Evolutionary conservation across 495 filamentous ascomycete species (phyloP).

Genomic region (Penicillium salamii): DNA sequence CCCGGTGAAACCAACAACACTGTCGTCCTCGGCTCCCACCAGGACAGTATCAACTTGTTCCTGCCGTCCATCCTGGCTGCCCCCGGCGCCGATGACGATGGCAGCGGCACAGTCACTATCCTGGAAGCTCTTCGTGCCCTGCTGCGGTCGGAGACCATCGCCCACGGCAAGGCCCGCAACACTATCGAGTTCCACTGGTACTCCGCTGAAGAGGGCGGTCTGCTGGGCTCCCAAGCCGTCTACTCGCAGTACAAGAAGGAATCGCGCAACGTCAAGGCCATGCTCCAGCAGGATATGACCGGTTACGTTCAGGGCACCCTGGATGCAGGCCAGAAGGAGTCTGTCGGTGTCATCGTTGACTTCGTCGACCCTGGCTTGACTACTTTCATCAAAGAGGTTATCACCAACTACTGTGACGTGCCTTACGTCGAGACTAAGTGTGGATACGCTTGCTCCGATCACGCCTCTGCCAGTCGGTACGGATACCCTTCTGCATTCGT

Average conservation of each 20-base stretch:
- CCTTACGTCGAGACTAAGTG: conserved; percentile 90
- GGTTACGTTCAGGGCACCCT: conserved; percentile 83
- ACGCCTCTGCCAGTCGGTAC: conserved; percentile 92
- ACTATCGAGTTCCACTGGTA: conserved; percentile 98
- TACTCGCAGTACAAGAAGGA: conserved; percentile 79
- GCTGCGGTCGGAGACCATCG: conserved; percentile 51
- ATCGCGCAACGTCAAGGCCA: conserved; percentile 80
- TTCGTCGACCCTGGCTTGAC: conserved; percentile 82
- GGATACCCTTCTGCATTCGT: conserved; percentile 96
- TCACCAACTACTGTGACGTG: conserved; percentile 85
- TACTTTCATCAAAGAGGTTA: conserved; percentile 85
- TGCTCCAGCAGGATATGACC: conserved; percentile 99
- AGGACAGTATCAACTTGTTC: conserved; percentile 88
- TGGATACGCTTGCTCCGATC: conserved; percentile 96
- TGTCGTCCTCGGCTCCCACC: conserved; percentile 71
- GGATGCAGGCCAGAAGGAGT: conserved; percentile 78
- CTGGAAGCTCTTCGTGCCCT: conserved; percentile 67
- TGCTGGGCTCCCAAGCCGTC: conserved; percentile 83
- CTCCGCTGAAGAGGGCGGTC: conserved; percentile 84
- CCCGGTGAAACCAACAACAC: conserved; percentile 85
- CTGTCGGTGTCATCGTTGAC: conserved; percentile 90
- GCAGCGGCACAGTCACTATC: conserved; percentile 75
- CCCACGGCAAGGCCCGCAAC: conserved; percentile 57
- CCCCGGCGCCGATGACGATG: conserved; percentile 75
- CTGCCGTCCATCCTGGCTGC: conserved; percentile 78